Base-by-base conservation (phyloP, 164 flowering plant genomes). In the Vitis amurensis region DNA sequence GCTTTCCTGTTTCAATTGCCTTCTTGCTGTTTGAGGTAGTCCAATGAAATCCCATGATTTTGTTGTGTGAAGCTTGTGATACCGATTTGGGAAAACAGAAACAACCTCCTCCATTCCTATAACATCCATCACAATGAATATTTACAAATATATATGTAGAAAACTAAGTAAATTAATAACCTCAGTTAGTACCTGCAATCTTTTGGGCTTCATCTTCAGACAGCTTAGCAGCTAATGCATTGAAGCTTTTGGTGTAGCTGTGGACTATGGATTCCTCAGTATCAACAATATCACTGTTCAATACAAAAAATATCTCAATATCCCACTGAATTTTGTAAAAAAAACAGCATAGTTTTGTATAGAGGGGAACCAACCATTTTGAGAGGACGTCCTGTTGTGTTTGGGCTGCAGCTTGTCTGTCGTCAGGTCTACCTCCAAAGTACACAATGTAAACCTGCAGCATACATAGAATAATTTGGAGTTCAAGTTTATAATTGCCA, bases 31-130 rank as follows among this genome's bases (percentile, higher is more conserved):
- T 14, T 60, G 50, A 16, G 90, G 86, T 11, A 94, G 74, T 4
- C 97, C 92, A 8, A 91, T 30, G 67, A 88, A 94, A 61, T 94
- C 94, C 97, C 97, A 94, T 51, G 97, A 87, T 70, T 66, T 86
- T 9, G 98, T 91, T 1, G 98, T 94, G 70, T 84, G 93, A 2
- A 88, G 87, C 73, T 91, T 77, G 55, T 61, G 84, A 60, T 86
- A 77, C 56, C 70, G 74, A 71, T 85, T 91, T 4, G 79, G 87
- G 14, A 89, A 70, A 7, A 91, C 91, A n/a, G 82, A 76, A 11
- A 80, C 51, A 2, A 91, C 97, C 17, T 66, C 78, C 1, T 84
- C 85, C 86, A 67, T 70, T 9, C 63, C 94, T 91, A 17, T 60
- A 55, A 37, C 44, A 37, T 37, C 44, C 44, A 37, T 6, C 44